Evolutionary conservation across 2,329 filamentous ascomycete species (phyloP), one percentile per base, ranked within the genome.

Genomic region (Sporothrix humicola): DNA sequence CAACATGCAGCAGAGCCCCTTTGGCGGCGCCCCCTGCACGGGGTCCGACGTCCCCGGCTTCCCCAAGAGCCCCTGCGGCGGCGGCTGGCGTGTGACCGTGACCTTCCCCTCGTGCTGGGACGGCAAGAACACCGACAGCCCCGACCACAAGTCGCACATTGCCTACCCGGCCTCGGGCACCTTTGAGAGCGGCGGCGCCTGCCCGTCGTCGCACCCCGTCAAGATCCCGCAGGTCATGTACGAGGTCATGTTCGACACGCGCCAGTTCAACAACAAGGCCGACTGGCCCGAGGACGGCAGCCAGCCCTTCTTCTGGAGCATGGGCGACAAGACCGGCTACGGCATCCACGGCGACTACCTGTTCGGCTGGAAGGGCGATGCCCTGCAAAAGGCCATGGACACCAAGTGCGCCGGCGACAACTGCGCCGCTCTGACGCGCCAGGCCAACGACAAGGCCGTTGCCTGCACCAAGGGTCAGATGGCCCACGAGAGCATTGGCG

Each of bases 71-170:
- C 52, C 75, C 1, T 82, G 80, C 77, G 75, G 76, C 42, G 79
- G 77, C 12, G 80, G 80, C 10, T 81, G 81, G 71, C 80, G 83
- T 78, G 81, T 83, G 42, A 83, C 82, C 6, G 56, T 54, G 82
- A 81, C 83, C 58, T 84, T 85, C 77, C 81, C 81, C 37, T 75
- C 74, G 42, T 85, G 83, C 79, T 85, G 83, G 83, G 82, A 84
- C 74, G 83, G 83, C 65, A 79, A 79, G 74, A 84, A 83, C 75
- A 79, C 84, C n/a, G 83, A 85, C 77, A 82, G 79, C 42, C 82
- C 83, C 2, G 82, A 84, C 76, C 83, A 85, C 77, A 81, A 83
- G 69, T 76, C 71, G 50, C 73, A 76, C 70, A 73, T 74, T 54
- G 72, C 76, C 13, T 56, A 56, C 52, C 52, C 52, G 26, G 15